Conservation (phyloP, 345 rosid genomes). For the Rubroshorea leprosula region DNA sequence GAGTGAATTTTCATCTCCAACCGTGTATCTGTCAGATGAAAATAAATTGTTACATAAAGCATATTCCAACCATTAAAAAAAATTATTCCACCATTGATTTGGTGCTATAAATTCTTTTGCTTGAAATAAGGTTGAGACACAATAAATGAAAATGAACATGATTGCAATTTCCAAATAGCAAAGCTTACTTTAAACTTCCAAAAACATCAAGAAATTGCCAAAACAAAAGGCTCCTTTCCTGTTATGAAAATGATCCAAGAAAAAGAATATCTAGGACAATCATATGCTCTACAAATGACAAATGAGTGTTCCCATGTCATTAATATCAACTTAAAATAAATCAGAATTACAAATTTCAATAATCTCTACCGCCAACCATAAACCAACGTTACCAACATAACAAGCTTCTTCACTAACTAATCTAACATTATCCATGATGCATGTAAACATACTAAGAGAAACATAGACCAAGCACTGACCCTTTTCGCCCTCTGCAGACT, state of each 20-base stretch:
- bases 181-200: background rate
- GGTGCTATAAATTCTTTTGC: no score
- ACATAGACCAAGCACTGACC: constrained; percentile 33
- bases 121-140: background rate
- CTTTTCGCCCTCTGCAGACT: constrained; percentile 42
- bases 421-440: background rate
- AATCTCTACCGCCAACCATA: background rate
- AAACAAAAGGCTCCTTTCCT: constrained; percentile 12
- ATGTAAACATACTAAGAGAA: background rate
- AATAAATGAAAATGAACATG: background rate
- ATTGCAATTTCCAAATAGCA: constrained; percentile 4
- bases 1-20: no score
- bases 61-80: no score
- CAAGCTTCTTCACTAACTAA: background rate
- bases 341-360: background rate
- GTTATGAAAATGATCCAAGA: constrained; percentile 10
- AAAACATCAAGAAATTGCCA: constrained; percentile 10
- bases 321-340: constrained; percentile 1
- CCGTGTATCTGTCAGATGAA: no score
- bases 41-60: no score
- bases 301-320: background rate
- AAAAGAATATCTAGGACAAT: constrained; percentile 8
- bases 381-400: constrained; percentile 9
- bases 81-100: no score
- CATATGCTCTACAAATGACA: background rate